Evolutionary conservation across 2,329 filamentous ascomycete genomes (phyloP), one percentile per base, ranked within the genome.

Genomic region (Knoxdaviesia proteae): DNA sequence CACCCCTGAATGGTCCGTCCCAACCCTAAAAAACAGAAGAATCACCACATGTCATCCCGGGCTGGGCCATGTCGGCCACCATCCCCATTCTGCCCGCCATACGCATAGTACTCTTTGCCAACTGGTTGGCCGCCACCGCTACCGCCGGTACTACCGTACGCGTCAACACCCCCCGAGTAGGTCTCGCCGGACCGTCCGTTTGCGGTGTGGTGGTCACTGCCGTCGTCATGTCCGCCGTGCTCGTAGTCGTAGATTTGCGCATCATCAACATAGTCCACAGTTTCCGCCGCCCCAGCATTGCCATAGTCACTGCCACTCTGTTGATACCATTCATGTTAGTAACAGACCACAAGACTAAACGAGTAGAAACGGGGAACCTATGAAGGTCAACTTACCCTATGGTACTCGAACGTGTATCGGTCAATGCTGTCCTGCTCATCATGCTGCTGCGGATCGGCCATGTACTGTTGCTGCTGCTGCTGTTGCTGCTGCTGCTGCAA

Each of bases 351-450:
- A 36, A 36, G 31, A 32, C 34, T 39, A 39, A 32, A 34, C 35
- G 34, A 38, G 44, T 35, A 31, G 38, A 30, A 34, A 38, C 32
- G 39, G 31, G 40, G n/a, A 11, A 29, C n/a, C n/a, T 43, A 11
- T 7, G 20, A 10, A 8, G 9, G 7, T 32, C 4, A 30, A 59
- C 65, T 59, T 53, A 69, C 66, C 49, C 66, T 56, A 49, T 69
- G 65, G 50, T 70, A 70, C 49, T 70, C 65, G 51, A 64, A 69
- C 49, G 68, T 64, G 50, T 69, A 70, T 43, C 62, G 64, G 47
- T 67, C 65, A 46, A 67, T 61, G 47, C 51, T 56, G 29, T 62
- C 60, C 47, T 67, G 60, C 42, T 65, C 58, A 9, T 45, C 42
- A 56, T 65, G 53, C 59, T 59, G 49, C 53, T 62, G 55, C 45